Conservation (phyloP, 1,284 basidiomycete genomes). For the Cutaneotrichosporon sp. region DNA sequence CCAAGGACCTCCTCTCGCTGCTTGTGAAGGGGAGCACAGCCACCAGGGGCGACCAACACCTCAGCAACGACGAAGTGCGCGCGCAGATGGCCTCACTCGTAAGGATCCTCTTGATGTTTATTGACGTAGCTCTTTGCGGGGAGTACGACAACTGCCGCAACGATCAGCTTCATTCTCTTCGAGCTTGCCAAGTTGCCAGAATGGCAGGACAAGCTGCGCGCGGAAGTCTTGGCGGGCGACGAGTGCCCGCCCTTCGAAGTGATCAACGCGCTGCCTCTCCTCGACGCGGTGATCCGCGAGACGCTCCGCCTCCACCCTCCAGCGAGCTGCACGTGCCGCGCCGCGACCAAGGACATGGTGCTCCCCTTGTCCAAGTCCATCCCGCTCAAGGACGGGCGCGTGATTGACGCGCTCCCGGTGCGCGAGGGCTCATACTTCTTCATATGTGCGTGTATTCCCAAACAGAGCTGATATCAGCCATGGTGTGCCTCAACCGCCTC, state of each 20-base stretch:
- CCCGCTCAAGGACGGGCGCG: constrained; percentile 38
- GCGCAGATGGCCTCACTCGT: constrained; percentile 77
- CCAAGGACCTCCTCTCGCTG: constrained; percentile 21
- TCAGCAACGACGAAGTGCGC: constrained; percentile 66
- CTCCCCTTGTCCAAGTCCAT: constrained; percentile 60
- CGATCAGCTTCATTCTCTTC: constrained; percentile 69
- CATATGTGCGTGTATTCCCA: constrained; percentile 54
- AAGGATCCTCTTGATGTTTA: constrained; percentile 13
- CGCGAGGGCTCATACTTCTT: constrained; percentile 32
- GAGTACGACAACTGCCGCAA: constrained; percentile 72
- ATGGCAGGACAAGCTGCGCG: constrained; percentile 60
- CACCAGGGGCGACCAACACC: constrained; percentile 57
- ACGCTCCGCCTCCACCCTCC: constrained; percentile 63
- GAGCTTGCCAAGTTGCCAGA: constrained; percentile 59
- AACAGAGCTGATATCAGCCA: constrained; percentile 29
- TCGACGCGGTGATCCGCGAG: constrained; percentile 66
- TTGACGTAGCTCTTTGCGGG: constrained; percentile 55
- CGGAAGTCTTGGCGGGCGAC: constrained; percentile 53
- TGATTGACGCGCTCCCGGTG: constrained; percentile 34
- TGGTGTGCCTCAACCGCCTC: constrained; percentile 58
- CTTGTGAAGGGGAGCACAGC: constrained; percentile 61
- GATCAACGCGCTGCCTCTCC: constrained; percentile 55
- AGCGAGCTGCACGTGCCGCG: constrained; percentile 63
- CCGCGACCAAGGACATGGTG: constrained; percentile 59
- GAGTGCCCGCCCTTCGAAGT: constrained; percentile 32